Base-by-base conservation (phyloP, 2,329 filamentous ascomycete genomes). In the Cytospora chrysosperma region DNA sequence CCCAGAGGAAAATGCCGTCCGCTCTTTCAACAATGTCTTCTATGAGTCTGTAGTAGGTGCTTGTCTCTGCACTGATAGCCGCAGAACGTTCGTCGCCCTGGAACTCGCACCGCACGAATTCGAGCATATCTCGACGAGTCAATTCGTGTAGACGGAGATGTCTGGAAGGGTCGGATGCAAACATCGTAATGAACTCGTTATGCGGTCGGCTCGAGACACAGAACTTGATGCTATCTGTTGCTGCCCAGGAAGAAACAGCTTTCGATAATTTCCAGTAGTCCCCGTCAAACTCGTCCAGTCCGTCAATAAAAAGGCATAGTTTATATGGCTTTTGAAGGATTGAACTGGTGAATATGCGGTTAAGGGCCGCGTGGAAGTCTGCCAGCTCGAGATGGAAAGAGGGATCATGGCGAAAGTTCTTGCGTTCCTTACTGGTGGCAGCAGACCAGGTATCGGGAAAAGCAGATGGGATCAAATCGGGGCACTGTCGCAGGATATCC, bases 401-500 rank as follows among this genome's bases (percentile, higher is more conserved):
- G 40, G 40, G n/a, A 12, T 47, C 13, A 21, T 47, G 40, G 10
- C 40, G 40, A 1, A 10, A 9, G 9, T 21, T 24, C 2, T 24
- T 47, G 40, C 24, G n/a, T 2, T 13, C 9, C 17, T 9, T 12
- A 8, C 6, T 47, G 19, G 12, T 24, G 9, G 40, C 40, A 19
- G 13, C 8, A 30, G 34, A 21, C 34, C 37, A 56, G n/a, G 10
- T 28, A 30, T 26, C 37, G 24, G 62, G 60, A 32, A 67, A 69
- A 0, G 61, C 59, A 3, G n/a, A 5, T 2, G 37, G 56, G n/a
- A 68, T 68, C 9, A 66, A 37, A 10, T 50, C 37, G 0, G 67
- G 67, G 13, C 34, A 63, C n/a, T 65, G 58, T 1, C 64, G 55
- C 1, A 70, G 43, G 2, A 67, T 63, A 1, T 67, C 59, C 49